A percentile compares a stretch with the other conserved stretches of the same genome.
Conservation (phyloP, 129 eudicot species). For the Erigeron canadensis region DNA sequence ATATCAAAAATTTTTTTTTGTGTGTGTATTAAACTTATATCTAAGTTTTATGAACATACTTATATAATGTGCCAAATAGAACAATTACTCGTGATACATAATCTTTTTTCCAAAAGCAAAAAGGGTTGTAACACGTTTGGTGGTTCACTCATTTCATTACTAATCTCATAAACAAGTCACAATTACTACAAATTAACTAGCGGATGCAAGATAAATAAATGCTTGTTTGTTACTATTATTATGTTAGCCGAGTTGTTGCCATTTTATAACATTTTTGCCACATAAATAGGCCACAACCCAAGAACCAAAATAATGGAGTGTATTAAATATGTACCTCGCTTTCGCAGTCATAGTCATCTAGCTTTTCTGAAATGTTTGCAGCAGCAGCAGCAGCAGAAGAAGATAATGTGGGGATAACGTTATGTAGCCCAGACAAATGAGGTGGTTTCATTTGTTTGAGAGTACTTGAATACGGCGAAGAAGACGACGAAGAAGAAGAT, state of each 20-base stretch:
- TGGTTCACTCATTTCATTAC: too few relatives aligned
- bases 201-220: too few relatives aligned
- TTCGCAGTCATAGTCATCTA: constrained; percentile 63
- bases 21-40: too few relatives aligned
- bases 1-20: too few relatives aligned
- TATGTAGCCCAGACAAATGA: background rate
- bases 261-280: background rate
- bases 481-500: constrained; percentile 31
- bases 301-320: background rate
- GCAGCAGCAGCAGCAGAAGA: background rate
- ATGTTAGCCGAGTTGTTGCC: background rate
- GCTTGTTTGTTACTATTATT: too few relatives aligned
- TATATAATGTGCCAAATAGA: too few relatives aligned
- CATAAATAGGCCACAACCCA: background rate
- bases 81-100: too few relatives aligned
- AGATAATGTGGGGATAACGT: background rate
- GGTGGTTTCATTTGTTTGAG: constrained; percentile 22
- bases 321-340: constrained; percentile 48
- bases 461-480: constrained; percentile 14
- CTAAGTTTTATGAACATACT: too few relatives aligned
- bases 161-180: too few relatives aligned
- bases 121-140: too few relatives aligned
- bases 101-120: too few relatives aligned
- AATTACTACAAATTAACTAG: too few relatives aligned
- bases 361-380: constrained; percentile 27